phyloP scores from a whole-genome alignment of 108 stramenopile genomes.

The Mayamaea pseudoterrestris region DNA sequence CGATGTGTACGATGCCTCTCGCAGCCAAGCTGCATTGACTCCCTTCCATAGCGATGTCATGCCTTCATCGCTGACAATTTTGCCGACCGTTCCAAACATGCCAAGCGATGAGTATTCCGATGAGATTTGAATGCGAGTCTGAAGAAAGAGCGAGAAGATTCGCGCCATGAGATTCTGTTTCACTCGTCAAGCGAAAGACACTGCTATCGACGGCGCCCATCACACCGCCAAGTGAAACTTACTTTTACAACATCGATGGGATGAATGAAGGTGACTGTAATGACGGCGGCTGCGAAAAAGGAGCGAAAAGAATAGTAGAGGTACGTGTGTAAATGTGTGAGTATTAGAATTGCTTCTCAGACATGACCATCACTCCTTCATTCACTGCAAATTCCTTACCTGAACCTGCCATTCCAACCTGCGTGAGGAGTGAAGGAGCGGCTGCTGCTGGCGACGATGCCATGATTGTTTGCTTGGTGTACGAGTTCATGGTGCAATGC shows the following conservation, averaged over 20 bases:
- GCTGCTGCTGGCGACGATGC: conserved; percentile 36
- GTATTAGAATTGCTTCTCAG: too few relatives aligned
- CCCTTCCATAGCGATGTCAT: conserved; percentile 80
- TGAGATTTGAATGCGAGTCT: conserved; percentile 80
- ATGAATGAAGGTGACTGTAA: conserved; percentile 81
- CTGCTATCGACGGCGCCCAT: not conserved
- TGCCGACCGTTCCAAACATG: conserved; percentile 62
- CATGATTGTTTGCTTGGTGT: too few relatives aligned
- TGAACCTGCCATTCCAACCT: conserved; percentile 84
- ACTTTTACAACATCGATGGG: conserved; percentile 90
- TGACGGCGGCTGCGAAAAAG: conserved; percentile 68
- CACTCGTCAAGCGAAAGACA: not conserved
- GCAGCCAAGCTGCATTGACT: conserved; percentile 64
- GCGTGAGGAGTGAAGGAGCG: conserved; percentile 53
- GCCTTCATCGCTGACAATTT: conserved; percentile 67
- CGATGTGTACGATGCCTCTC: conserved; percentile 81
- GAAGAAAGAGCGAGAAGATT: not conserved
- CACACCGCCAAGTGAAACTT: conserved; percentile 3
- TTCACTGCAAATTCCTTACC: too few relatives aligned
- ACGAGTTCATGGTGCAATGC: too few relatives aligned
- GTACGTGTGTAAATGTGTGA: too few relatives aligned
- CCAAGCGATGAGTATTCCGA: conserved; percentile 57
- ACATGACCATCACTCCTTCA: too few relatives aligned
- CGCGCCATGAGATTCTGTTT: not conserved
- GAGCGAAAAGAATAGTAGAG: too few relatives aligned